phyloP scores from a whole-genome alignment of 176 grass and related monocot species.

The Tillandsia fasciculata region DNA sequence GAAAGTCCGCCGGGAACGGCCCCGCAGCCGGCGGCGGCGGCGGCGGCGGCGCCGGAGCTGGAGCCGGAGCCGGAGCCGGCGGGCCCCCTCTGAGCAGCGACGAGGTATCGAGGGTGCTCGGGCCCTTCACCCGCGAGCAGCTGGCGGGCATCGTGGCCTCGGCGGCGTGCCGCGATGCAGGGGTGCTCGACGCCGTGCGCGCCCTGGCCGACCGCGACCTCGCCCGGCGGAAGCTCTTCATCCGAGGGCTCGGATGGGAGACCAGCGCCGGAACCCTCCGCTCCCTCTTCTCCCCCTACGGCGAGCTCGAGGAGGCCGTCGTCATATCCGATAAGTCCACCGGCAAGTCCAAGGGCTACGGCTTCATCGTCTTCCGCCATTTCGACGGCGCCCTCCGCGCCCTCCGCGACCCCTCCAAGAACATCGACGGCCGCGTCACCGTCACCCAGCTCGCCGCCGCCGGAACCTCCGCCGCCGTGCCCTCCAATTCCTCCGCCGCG shows the following conservation, averaged over 20 bases:
- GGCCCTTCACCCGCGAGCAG: constrained; percentile 74
- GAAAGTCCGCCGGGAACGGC: constrained; percentile 62
- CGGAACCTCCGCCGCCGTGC: constrained; percentile 29
- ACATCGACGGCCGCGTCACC: constrained; percentile 81
- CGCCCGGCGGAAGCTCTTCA: constrained; percentile 84
- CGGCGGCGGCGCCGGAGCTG: constrained; percentile 31
- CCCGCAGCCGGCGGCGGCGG: constrained; percentile 28
- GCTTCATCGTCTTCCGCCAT: constrained; percentile 59
- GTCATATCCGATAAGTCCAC: constrained; percentile 82
- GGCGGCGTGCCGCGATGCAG: constrained; percentile 42
- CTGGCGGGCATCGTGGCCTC: constrained; percentile 59
- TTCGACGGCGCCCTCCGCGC: constrained; percentile 76
- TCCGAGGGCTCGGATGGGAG: constrained; percentile 81
- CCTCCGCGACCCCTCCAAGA: constrained; percentile 90
- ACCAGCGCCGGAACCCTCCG: constrained; percentile 71
- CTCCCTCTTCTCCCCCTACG: constrained; percentile 65
- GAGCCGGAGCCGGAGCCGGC: constrained; percentile 17
- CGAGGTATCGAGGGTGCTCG: constrained; percentile 56
- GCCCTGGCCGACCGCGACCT: constrained; percentile 38
- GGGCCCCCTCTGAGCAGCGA: constrained; percentile 37
- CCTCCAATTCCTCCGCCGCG: constrained; percentile 9
- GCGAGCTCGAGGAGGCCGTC: constrained; percentile 75
- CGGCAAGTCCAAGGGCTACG: constrained; percentile 72
- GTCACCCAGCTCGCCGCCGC: constrained; percentile 84
- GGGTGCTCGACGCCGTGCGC: constrained; percentile 60